Base-by-base conservation (phyloP, 116 monocot genomes). In the Dioscorea cayenensis region DNA sequence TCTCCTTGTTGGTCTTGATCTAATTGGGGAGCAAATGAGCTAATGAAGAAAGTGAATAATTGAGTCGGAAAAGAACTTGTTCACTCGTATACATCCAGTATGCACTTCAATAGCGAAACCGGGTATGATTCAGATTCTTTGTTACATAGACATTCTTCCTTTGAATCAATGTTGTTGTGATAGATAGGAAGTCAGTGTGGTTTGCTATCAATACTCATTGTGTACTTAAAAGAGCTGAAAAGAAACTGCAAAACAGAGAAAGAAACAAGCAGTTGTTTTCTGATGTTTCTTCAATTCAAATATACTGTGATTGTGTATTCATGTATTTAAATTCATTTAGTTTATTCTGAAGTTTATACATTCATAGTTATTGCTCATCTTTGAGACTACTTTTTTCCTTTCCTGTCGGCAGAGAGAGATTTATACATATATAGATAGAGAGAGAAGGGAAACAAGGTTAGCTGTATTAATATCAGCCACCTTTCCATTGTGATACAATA, bases 21-120 rank as follows among this genome's bases (percentile, higher is more conserved):
- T 94, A n/a, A 86, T 94, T 36, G 94, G 94, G 5, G 94, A 94
- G 75, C 94, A 90, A 67, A 80, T 86, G 64, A 86, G 74, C 38
- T 87, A 49, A 69, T 51, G 50, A 49, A 14, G 25, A 67, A 16
- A 11, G 48, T 16, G 14, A 67, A 22, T 43, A 37, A 38, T 17
- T 6, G 48, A 49, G 10, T 8, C 14, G 14, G 4, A 17, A 32
- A 67, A 38, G 32, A 19, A 37, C 36, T 36, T 11, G 20, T 14
- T 67, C 43, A 14, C 18, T 37, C 20, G 19, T 9, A 21, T 37
- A 36, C 48, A 67, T 48, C 66, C 67, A 67, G 21, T 43, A 20
- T n/a, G 48, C 67, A 17, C 14, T 38, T 32, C 48, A 67, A 36
- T 22, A 2, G 37, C 21, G 48, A 67, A 17, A 67, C 43, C 16